These are phyloP conservation scores for Phytophthora pinifolia DNA, from an alignment of 352 stramenopile species.

Conservation along the genomic window DNA sequence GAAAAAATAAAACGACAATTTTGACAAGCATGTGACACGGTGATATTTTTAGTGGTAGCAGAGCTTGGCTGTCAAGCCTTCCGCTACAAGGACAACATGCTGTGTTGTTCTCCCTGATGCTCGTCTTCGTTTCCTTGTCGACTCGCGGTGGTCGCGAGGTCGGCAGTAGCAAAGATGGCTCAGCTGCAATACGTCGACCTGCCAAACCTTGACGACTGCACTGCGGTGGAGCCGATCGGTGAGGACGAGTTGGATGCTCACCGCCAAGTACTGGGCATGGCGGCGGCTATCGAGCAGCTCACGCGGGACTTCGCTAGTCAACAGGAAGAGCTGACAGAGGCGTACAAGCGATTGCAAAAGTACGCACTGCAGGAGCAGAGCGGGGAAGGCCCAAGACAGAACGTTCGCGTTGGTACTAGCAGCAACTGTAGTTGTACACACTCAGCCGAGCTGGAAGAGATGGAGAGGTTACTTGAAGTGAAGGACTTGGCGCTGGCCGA, in stretches of 20 bases:
- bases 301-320: constrained; percentile 57
- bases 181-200: constrained; percentile 12
- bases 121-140: constrained; percentile 20
- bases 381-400: constrained; percentile 1
- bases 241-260: constrained; percentile 47
- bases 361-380: constrained; percentile 24
- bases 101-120: background rate
- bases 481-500: constrained; percentile 61
- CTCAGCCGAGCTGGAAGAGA: constrained; percentile 28
- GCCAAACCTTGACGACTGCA: constrained; percentile 3
- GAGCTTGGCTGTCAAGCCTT: background rate
- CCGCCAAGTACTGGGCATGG: constrained; percentile 66
- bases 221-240: constrained; percentile 1
- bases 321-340: constrained; percentile 48
- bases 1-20: background rate
- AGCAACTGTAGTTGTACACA: constrained; percentile 32
- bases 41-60: constrained; percentile 18
- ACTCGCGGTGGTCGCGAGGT: background rate
- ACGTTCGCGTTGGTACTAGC: background rate
- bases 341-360: constrained; percentile 59
- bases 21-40: constrained; percentile 15
- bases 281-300: constrained; percentile 60
- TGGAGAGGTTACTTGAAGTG: constrained; percentile 44
- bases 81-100: background rate
- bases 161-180: constrained; percentile 17